Evolutionary conservation across 2,329 filamentous ascomycete genomes (phyloP), one percentile per base, ranked within the genome.

Genomic region (Venturiaceae sp.): DNA sequence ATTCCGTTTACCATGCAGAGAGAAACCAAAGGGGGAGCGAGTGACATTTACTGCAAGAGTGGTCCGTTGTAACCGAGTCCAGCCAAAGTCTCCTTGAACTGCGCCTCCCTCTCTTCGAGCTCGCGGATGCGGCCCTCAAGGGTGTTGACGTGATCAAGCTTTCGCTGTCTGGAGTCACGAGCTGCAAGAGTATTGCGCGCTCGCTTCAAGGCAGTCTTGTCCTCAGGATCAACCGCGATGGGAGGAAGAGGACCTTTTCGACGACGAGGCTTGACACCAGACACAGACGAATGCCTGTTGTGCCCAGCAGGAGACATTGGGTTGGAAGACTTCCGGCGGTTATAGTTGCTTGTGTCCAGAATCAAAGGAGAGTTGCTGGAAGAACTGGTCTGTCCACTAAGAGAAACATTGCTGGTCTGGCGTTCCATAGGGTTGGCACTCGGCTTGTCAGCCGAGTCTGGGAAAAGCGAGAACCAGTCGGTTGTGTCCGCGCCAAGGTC

Each of bases 141-240:
- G 60, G 85, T 83, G 58, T 88, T 85, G 61, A 92, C 79, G 65
- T 86, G 83, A 69, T 87, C 80, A 59, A 89, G 84, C 77, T 96
- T 96, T 64, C 90, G 86, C 68, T 90, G 86, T 56, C 92, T 86
- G 60, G 91, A 96, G 76, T 96, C 96, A 64, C 92, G 90, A 66
- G 92, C 92, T 19, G 92, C 92, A 71, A 95, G 82, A 8, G 91
- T 95, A 72, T 96, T 97, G 64, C 91, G 87, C 55, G 91, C 92
- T 71, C 92, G 88, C 84, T 96, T 96, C 80, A 92, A 83, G 21
- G 90, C 90, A n/a, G 87, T 71, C 9, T 81, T 82, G 67, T 96
- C 92, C 44, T 66, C 75, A 0, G 85, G 82, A 65, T 96, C 89
- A 37, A 91, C 82, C 61, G 87, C 76, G 69, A 96, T 92, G 6